Evolutionary conservation across 805 yeast species (phyloP), one percentile per base, ranked within the genome.

Genomic region (Teunomyces lycoperdinae): DNA sequence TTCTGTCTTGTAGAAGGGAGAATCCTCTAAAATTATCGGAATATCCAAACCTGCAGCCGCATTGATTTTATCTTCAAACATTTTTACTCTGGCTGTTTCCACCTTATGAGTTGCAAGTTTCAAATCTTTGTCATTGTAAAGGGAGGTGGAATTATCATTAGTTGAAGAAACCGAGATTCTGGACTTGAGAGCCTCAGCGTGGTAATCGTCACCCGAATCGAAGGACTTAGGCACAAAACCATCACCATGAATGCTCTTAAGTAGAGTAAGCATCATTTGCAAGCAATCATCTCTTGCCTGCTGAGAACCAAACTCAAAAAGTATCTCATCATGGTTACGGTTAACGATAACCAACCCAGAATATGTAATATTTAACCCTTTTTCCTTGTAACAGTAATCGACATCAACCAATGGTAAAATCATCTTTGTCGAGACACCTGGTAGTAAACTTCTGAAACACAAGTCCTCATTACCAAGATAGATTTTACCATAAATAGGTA

Each of bases 401-500:
- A 92, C 70, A 57, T 89, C 95, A 4, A 60, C 58, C 34, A 87
- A 67, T 0, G 98, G 98, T 7, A 92, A 65, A 5, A 90, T 80
- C 96, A 92, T 88, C 48, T 80, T 80, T 1, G 96, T 86, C 32
- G 79, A 77, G 0, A 86, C 75, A 0, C 95, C 94, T 0, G 95
- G 95, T 3, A 89, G 58, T 32, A 89, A 70, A 32, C 96, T 84
- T 50, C 94, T 73, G 66, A 87, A 92, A 53, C 96, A 91, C n/a
- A 92, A 61, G 47, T 78, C 80, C 28, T 74, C 74, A 14, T 77
- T 70, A 0, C 96, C 88, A 9, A 92, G 56, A 62, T 89, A 89
- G 2, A 91, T 58, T 56, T 88, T 87, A 1, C 98, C 98, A 65
- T 88, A 90, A 1, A 83, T 70, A 1, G 96, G 96, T 14, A 89